These are phyloP conservation scores for Plasmodium coatneyi DNA, from an alignment of 169 alveolate genomes.

Conservation along the genomic window DNA sequence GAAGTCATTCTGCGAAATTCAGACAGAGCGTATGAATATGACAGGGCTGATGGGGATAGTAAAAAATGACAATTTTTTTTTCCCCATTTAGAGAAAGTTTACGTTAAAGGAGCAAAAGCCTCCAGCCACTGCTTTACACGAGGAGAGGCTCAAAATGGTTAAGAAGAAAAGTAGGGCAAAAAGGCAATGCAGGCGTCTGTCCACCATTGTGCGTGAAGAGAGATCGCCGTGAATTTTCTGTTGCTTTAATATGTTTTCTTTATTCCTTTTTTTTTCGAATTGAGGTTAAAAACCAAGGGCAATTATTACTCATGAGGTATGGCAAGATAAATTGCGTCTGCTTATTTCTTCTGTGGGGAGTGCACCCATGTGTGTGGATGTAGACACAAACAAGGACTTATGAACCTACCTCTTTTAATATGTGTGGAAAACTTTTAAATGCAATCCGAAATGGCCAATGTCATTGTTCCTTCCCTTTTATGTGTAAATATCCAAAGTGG, in stretches of 20 bases:
- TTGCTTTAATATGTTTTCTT: not conserved
- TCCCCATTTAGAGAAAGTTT: not conserved
- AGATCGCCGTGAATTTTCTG: not conserved
- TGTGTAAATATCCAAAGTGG: not conserved
- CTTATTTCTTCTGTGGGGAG: not conserved
- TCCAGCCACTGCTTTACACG: not conserved
- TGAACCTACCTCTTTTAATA: not conserved
- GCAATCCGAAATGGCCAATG: not conserved
- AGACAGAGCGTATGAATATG: not conserved
- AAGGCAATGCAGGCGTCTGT: not conserved
- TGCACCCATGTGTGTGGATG: not conserved
- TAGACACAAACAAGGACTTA: not conserved
- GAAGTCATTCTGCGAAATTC: conserved; percentile 38
- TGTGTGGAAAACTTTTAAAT: not conserved
- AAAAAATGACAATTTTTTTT: not conserved
- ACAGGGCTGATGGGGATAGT: not conserved
- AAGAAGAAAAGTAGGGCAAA: conserved; percentile 16
- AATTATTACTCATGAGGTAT: not conserved
- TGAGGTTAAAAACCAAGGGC: not conserved
- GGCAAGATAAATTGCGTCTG: not conserved
- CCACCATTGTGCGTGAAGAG: not conserved
- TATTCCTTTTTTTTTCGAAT: not conserved
- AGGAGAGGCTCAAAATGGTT: not conserved
- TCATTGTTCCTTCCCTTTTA: not conserved
- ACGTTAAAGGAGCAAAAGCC: conserved; percentile 47